These are phyloP conservation scores for Diutina scorzettiae DNA, from an alignment of 1,139 yeast species.

Conservation along the genomic window DNA sequence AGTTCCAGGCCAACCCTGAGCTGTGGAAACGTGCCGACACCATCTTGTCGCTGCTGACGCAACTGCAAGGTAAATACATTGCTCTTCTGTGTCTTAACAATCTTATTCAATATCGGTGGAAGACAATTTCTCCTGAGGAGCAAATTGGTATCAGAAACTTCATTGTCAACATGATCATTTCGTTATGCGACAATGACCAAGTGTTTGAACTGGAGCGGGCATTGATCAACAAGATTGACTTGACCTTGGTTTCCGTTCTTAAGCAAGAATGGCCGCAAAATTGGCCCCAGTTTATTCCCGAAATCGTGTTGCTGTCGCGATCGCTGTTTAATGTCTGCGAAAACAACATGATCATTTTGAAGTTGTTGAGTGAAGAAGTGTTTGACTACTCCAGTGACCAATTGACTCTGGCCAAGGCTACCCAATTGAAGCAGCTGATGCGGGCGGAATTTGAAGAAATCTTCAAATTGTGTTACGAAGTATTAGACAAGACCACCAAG, in stretches of 20 bases:
- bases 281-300: conserved; percentile 97
- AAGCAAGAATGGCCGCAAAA: conserved; percentile 99
- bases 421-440: conserved; percentile 71
- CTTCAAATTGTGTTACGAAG: conserved; percentile 85
- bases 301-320: conserved; percentile 73
- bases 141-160: conserved; percentile 84
- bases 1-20: conserved; percentile 89
- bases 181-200: conserved; percentile 80
- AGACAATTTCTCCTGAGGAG: conserved; percentile 78
- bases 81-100: conserved; percentile 86
- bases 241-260: conserved; percentile 84
- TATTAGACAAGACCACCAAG: conserved; percentile 75
- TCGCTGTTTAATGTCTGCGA: conserved; percentile 91
- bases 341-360: conserved; percentile 88
- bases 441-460: conserved; percentile 86
- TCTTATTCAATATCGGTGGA: conserved; percentile 88
- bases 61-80: conserved; percentile 83
- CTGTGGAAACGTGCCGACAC: conserved; percentile 94
- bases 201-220: conserved; percentile 67
- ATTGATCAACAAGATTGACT: conserved; percentile 82
- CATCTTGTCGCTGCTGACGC: conserved; percentile 65
- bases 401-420: conserved; percentile 91
- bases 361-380: conserved; percentile 85
- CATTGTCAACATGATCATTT: conserved; percentile 84
- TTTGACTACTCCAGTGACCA: conserved; percentile 91